Percentiles rank a stretch among this genome's conserved stretches.
These are phyloP conservation scores for Berberis vulgaris DNA, from an alignment of 164 flowering plant species.

Conservation along the genomic window DNA sequence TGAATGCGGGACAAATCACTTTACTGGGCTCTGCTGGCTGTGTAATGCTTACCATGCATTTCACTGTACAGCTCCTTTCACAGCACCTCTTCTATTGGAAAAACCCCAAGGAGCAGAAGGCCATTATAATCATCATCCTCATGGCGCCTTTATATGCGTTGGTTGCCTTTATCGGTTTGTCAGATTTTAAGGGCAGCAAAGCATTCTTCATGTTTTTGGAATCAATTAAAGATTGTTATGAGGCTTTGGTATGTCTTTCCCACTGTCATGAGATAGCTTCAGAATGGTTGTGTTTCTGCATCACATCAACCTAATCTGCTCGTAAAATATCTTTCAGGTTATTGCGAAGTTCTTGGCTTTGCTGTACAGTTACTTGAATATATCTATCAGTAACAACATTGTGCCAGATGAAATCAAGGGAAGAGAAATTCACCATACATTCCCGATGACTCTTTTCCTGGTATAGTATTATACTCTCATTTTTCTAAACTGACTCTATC, in stretches of 20 bases:
- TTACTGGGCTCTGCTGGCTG: constrained; percentile 51
- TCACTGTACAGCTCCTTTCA: constrained; percentile 71
- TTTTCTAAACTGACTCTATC: not conserved
- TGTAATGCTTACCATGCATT: constrained; percentile 63
- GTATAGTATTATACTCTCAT: constrained; percentile 20
- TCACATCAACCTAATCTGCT: not conserved
- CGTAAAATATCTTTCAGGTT: constrained; percentile 40
- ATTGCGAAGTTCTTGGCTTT: constrained; percentile 92
- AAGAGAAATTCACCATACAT: constrained; percentile 84
- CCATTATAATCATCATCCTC: constrained; percentile 75
- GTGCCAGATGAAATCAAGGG: constrained; percentile 96
- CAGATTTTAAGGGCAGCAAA: constrained; percentile 75
- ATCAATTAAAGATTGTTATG: constrained; percentile 85
- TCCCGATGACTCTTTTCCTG: constrained; percentile 94
- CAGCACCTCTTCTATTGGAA: constrained; percentile 97
- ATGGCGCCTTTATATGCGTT: constrained; percentile 93
- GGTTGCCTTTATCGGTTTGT: constrained; percentile 67
- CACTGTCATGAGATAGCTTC: not conserved
- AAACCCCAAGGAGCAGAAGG: constrained; percentile 94
- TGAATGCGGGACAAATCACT: constrained; percentile 60
- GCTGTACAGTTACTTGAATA: constrained; percentile 83
- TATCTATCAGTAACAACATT: constrained; percentile 67
- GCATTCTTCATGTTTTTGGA: constrained; percentile 80
- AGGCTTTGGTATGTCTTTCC: constrained; percentile 63
- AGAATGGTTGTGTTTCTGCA: not conserved